These are phyloP conservation scores for Diaporthe sp. DNA, from an alignment of 2,329 filamentous ascomycete species.

Conservation along the genomic window DNA sequence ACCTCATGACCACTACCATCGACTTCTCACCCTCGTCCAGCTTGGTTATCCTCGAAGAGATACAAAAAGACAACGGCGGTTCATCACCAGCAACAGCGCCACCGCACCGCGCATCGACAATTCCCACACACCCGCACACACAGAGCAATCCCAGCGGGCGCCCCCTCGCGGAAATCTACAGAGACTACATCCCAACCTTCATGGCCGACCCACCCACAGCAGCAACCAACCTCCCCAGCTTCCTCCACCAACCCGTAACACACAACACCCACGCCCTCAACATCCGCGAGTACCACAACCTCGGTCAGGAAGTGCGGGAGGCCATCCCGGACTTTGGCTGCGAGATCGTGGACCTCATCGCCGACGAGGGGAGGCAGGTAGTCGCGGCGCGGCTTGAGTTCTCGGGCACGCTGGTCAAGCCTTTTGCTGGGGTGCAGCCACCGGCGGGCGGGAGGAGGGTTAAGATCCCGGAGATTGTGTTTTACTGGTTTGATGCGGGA, in stretches of 20 bases:
- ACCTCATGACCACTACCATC: slow-evolving; percentile 7
- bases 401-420: slow-evolving; percentile 46
- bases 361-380: slow-evolving; percentile 48
- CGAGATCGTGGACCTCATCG: slow-evolving; percentile 46
- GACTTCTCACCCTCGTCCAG: background rate
- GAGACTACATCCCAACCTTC: slow-evolving; percentile 49
- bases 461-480: slow-evolving; percentile 50
- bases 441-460: slow-evolving; percentile 43
- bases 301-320: slow-evolving; percentile 47
- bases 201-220: slow-evolving; percentile 45
- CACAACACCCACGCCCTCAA: slow-evolving; percentile 48
- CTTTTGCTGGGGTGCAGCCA: slow-evolving; percentile 46
- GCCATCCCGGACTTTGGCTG: slow-evolving; percentile 47
- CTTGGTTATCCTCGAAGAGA: background rate
- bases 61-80: background rate
- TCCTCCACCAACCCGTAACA: slow-evolving; percentile 45
- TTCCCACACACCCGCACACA: background rate
- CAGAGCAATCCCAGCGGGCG: background rate
- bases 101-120: background rate
- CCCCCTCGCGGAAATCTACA: slow-evolving; percentile 44
- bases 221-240: slow-evolving; percentile 43
- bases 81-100: background rate
- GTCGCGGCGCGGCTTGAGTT: slow-evolving; percentile 49
- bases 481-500: slow-evolving; percentile 50
- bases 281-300: slow-evolving; percentile 44